Evolutionary conservation across 257 asterid species (phyloP), one percentile per base, ranked within the genome.

Genomic region (Nicotiana tabacum): DNA sequence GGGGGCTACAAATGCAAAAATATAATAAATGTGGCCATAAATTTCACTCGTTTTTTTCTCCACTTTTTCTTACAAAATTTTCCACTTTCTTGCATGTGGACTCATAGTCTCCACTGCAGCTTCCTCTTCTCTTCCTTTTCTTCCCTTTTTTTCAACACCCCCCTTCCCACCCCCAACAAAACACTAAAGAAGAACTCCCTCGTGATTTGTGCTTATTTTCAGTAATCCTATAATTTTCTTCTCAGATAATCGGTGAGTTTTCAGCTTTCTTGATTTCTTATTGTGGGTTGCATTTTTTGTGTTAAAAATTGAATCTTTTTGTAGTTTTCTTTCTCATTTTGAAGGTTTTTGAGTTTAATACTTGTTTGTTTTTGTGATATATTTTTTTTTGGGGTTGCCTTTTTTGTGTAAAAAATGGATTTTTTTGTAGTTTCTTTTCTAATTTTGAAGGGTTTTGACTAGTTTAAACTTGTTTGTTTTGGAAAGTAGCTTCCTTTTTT

Each of bases 31-130:
- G 64, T 51, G 51, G 16, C 13, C 64, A 89, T 92, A 87, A 92
- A 90, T 90, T 90, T 87, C 89, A 92, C 94, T 84, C 94, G 94
- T 85, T 90, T 92, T 90, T 89, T n/a, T 62, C 39, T n/a, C 83
- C 1, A 82, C 60, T 86, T 81, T 84, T 84, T 90, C 60, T 46
- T 72, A 46, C 37, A 72, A 68, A 78, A 83, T 83, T 82, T 86
- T 81, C 82, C 91, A 78, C 83, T 51, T 86, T 82, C 82, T 83
- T 82, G 88, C 90, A 81, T 87, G 93, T 92, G 89, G 88, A 82
- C 87, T 43, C 77, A 76, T 76, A 85, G 82, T 80, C 87, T 69
- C 84, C 74, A 32, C 90, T 81, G 43, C 84, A 29, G 58, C 87
- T 86, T 83, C 87, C 86, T 66, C n/a, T 82, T 82, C 83, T 78